Conservation (phyloP, 2,329 filamentous ascomycete species). For the Truncatella angustata region DNA sequence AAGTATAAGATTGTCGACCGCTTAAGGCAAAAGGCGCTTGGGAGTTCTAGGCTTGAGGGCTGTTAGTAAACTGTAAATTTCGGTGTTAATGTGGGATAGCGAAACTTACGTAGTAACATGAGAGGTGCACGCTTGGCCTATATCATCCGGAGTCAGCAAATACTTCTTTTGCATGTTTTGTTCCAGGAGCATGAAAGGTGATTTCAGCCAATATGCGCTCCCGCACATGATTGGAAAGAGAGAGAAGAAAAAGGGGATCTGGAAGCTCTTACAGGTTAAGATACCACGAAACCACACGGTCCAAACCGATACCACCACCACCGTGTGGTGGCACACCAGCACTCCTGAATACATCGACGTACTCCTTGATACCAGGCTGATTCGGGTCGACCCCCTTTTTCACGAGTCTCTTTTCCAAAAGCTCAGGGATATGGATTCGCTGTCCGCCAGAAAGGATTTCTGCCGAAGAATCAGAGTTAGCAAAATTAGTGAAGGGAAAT, state of each 20-base stretch:
- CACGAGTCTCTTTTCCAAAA: constrained; percentile 76
- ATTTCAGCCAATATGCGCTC: no score
- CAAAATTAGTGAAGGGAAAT: neutral
- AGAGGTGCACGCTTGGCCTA: no score
- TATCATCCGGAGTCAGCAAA: no score
- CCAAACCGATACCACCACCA: constrained; percentile 84
- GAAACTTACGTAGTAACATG: no score
- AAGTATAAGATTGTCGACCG: no score
- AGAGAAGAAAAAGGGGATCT: no score
- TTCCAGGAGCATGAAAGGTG: no score
- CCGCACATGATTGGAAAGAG: no score
- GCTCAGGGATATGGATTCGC: constrained; percentile 77
- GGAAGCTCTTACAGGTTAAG: no score
- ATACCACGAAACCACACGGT: constrained; percentile 75
- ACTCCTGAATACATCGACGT: constrained; percentile 76
- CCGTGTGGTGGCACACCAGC: constrained; percentile 89
- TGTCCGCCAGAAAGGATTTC: constrained; percentile 74
- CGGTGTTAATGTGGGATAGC: no score
- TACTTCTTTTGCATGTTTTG: no score
- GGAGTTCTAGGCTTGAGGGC: constrained; percentile 61
- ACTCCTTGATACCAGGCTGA: constrained; percentile 77
- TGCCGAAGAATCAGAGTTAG: neutral
- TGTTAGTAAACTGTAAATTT: no score
- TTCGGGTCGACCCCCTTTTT: constrained; percentile 78
- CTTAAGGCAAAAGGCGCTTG: constrained; percentile 54